Evolutionary conservation across 2,329 filamentous ascomycete species (phyloP), one percentile per base, ranked within the genome.

Genomic region (Botryotinia narcissicola): DNA sequence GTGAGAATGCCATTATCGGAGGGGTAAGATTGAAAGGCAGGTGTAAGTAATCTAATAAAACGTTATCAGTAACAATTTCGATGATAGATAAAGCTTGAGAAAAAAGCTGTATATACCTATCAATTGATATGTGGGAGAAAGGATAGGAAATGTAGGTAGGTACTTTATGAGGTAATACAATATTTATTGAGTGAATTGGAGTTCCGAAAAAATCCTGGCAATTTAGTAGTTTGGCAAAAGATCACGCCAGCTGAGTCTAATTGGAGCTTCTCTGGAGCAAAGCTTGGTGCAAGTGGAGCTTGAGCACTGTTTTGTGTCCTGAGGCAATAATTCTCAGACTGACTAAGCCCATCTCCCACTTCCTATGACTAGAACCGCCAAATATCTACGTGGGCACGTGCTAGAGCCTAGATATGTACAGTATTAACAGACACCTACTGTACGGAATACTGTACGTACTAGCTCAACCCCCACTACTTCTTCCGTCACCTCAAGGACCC

Each of bases 1-100:
- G 80, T 77, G 80, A 81, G 75, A 79, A 82, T 74, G 81, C 78
- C 82, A 80, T 82, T 72, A 68, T 67, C 61, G 71, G 46, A 67
- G 62, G 48, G 51, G 25, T 68, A 42, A 42, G 51, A 72, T 46
- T 59, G 51, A 60, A 25, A 60, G 18, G 2, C 40, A 16, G 25
- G 2, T 60, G 10, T 60, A 35, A 18, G 42, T 60, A 29, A 60
- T 40, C 64, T 72, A 18, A 32, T 22, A 44, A 68, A 44, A 4
- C 37, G 44, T 61, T 42, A 60, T 63, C n/a, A 71, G 25, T 64
- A 54, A 29, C 51, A 48, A 32, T 42, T 57, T 29, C 10, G 10
- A 16, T 10, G 42, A 32, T 35, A 51, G 22, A 37, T 18, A 1
- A 66, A 35, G 10, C 10, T 46, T 66, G 29, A 48, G 54, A 25